Percentiles rank a stretch among this genome's conserved stretches.
phyloP scores from a whole-genome alignment of 106 monocot genomes.

The Agapanthus africanus region DNA sequence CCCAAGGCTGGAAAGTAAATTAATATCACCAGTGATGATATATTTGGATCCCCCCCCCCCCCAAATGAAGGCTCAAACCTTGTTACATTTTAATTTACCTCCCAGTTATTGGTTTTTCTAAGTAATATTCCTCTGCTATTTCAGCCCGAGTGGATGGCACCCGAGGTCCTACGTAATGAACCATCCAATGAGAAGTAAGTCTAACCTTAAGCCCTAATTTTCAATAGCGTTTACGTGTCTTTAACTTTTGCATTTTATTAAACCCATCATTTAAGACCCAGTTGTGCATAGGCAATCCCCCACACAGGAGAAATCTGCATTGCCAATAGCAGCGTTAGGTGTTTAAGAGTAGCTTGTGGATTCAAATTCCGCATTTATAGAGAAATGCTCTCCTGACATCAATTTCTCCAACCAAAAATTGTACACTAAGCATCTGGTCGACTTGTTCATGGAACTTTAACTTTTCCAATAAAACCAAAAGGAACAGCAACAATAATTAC shows the following conservation, averaged over 20 bases:
- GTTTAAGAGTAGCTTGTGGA: background rate
- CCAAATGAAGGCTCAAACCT: no score
- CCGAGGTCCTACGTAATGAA: slow-evolving; percentile 96
- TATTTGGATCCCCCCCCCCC: no score
- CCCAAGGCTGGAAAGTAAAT: background rate
- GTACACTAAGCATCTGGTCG: background rate
- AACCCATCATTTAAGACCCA: no score
- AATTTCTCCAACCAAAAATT: background rate
- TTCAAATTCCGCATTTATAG: background rate
- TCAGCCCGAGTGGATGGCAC: slow-evolving; percentile 99
- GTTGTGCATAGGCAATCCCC: background rate
- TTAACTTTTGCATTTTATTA: no score
- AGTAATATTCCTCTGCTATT: background rate
- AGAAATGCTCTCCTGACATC: background rate
- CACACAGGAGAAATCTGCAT: background rate
- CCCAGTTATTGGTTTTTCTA: background rate
- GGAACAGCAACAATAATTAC: no score
- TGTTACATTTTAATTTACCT: background rate
- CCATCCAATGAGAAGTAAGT: slow-evolving; percentile 96
- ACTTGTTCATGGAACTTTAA: no score
- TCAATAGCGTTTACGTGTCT: background rate
- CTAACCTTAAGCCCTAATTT: background rate
- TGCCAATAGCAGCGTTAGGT: background rate
- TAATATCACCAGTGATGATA: no score
- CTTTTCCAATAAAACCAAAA: no score